A percentile compares a stretch with the other conserved stretches of the same genome.
These are phyloP conservation scores for Dipodascus albidus DNA, from an alignment of 805 yeast species.

Conservation along the genomic window DNA sequence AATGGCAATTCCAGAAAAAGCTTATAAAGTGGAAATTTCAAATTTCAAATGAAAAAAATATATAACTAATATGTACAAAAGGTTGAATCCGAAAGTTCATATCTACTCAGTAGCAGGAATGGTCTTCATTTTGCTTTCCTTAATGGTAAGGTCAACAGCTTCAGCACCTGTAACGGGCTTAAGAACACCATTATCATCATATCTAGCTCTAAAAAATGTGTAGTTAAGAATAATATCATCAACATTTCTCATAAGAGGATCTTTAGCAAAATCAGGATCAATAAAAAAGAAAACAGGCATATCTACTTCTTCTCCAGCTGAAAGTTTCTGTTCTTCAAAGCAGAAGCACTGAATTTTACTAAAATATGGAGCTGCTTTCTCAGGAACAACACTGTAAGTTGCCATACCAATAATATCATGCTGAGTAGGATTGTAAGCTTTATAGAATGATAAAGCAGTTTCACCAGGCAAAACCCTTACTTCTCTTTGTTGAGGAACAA, in stretches of 20 bases:
- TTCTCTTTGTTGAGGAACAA: constrained; percentile 87
- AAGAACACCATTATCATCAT: constrained; percentile 17
- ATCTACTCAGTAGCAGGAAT: constrained; percentile 1
- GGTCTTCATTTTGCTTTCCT: constrained; percentile 1
- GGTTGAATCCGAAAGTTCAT: too few relatives aligned
- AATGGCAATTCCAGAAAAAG: too few relatives aligned
- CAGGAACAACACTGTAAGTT: constrained; percentile 92
- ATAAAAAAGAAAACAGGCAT: constrained; percentile 97
- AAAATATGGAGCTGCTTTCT: constrained; percentile 91
- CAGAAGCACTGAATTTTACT: constrained; percentile 97
- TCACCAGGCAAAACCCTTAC: constrained; percentile 93
- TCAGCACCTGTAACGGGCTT: constrained; percentile 14
- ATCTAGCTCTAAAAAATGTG: constrained; percentile 58
- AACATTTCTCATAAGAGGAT: constrained; percentile 83
- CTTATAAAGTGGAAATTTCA: too few relatives aligned
- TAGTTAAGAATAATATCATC: constrained; percentile 86
- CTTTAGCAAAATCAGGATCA: constrained; percentile 90
- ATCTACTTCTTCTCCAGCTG: constrained; percentile 95
- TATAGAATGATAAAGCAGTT: constrained; percentile 91
- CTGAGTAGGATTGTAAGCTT: constrained; percentile 75
- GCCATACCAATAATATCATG: constrained; percentile 98
- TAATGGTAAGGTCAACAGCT: constrained; percentile 1
- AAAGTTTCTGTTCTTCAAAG: constrained; percentile 88
- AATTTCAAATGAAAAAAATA: too few relatives aligned
- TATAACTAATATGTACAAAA: too few relatives aligned